Base-by-base conservation (phyloP, 2,329 filamentous ascomycete species). In the Beauveria sp. region DNA sequence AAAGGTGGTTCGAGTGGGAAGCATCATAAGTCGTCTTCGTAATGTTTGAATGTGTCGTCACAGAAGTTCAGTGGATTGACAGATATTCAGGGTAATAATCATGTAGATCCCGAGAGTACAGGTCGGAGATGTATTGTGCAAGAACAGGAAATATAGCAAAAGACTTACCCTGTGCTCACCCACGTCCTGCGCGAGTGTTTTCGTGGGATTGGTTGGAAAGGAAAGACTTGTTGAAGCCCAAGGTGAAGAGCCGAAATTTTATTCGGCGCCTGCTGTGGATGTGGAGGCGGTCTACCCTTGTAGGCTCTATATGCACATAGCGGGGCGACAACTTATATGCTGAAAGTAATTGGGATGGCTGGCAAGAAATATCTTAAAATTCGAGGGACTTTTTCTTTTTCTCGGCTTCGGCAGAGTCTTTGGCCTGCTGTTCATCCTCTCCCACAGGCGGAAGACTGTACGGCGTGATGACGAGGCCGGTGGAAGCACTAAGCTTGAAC, bases 361-460 rank as follows among this genome's bases (percentile, higher is more conserved):
- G 53, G n/a, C 50, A 40, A n/a, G 14, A 43, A 37, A 34, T 28
- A 26, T 40, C 28, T 53, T 57, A 91, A 69, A 96, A 96, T 56
- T 94, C 90, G 55, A 96, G 68, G 12, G 68, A 82, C 61, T 80
- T 79, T 67, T 90, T 91, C 56, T 80, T 81, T 3, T 81, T 79
- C 65, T 81, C 82, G 64, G 73, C 55, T 82, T 71, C 43, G 74
- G 71, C 59, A 69, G 71, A 44, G 74, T 71, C 61, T 70, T 73
- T 67, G 9, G 61, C 55, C 7, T 63, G 53, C 16, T 75, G 73
- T 30, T 78, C 76, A 65, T 92, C 91, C 2, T 89, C 91, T 59
- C 92, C 90, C 46, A 93, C 79, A 0, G 94, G 94, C 28, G 94
- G 94, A 48, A 99, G 78, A 71, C 89, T 94, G 73, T 92, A 97